Base-by-base conservation (phyloP, 2,329 filamentous ascomycete species). In the Mollisia scopiformis region DNA sequence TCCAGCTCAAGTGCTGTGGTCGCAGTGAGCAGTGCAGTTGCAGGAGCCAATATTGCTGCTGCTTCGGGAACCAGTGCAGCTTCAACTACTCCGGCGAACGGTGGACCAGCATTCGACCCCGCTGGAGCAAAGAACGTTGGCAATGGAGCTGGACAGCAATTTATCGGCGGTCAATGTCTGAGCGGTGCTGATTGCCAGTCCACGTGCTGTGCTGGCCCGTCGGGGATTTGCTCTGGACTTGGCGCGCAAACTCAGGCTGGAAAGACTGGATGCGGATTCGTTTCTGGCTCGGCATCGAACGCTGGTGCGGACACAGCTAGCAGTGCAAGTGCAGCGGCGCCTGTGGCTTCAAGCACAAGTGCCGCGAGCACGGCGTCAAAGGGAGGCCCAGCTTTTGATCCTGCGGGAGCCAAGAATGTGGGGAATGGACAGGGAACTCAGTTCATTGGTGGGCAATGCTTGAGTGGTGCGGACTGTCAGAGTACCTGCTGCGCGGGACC, bases 211-310 rank as follows among this genome's bases (percentile, higher is more conserved):
- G 67, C 67, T 46, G 60, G 59, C 2, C 66, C 66, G 3, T 58
- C 65, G 1, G 66, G 66, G 2, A 72, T 74, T 30, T 77, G 75
- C 63, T 75, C 74, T 10, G 74, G 73, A 19, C 51, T 68, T 1
- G 75, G 71, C 1, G 74, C 73, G 1, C 67, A 72, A n/a, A 69
- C 61, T 31, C 71, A 73, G 50, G 69, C 68, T 21, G 74, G 74
- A n/a, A 76, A 76, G 60, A 73, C 72, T 1, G 74, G 74, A 6
- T 76, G 74, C 27, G 60, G 60, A 13, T 62, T 62, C 30, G 57
- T 57, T 6, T 59, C 60, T 47, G 43, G 43, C 13, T 47, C 43
- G 16, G 21, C 43, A 47, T 47, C 43, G 11, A 27, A 47, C 10
- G 21, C 43, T 27, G 43, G 23, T 11, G 43, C 43, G 13, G 23